phyloP scores from a whole-genome alignment of 192 early-diverging fungal species.

The Backusella macrospora region DNA sequence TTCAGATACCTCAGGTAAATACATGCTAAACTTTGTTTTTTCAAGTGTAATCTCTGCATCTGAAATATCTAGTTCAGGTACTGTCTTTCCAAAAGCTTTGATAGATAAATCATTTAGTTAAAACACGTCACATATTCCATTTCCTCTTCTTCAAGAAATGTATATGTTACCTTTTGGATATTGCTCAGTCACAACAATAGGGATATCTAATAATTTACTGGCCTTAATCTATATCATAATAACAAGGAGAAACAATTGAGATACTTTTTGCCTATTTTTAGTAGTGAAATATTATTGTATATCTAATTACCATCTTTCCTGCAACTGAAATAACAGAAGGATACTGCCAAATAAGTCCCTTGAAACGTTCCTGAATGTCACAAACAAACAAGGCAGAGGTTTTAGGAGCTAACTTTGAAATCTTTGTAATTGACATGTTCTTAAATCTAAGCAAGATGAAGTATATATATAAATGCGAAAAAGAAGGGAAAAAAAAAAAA shows the following conservation, averaged over 20 bases:
- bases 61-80: constrained; percentile 72
- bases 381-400: constrained; percentile 90
- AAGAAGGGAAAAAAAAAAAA: constrained; percentile 1
- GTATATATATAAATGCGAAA: neutral
- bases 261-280: constrained; percentile 7
- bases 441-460: neutral
- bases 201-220: constrained; percentile 74
- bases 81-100: constrained; percentile 77
- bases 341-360: constrained; percentile 79
- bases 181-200: constrained; percentile 93
- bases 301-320: constrained; percentile 75
- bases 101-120: neutral
- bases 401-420: constrained; percentile 55
- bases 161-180: constrained; percentile 59
- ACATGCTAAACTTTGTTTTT: constrained; percentile 95
- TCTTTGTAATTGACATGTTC: constrained; percentile 44
- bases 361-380: constrained; percentile 89
- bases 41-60: constrained; percentile 57
- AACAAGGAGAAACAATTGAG: neutral
- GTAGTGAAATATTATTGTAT: neutral
- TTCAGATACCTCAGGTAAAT: constrained; percentile 58
- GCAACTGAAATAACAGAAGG: constrained; percentile 80
- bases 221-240: constrained; percentile 59
- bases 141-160: neutral
- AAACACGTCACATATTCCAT: neutral